These are phyloP conservation scores for Tetrapisispora taiwanensis DNA, from an alignment of 805 yeast genomes.

Conservation along the genomic window DNA sequence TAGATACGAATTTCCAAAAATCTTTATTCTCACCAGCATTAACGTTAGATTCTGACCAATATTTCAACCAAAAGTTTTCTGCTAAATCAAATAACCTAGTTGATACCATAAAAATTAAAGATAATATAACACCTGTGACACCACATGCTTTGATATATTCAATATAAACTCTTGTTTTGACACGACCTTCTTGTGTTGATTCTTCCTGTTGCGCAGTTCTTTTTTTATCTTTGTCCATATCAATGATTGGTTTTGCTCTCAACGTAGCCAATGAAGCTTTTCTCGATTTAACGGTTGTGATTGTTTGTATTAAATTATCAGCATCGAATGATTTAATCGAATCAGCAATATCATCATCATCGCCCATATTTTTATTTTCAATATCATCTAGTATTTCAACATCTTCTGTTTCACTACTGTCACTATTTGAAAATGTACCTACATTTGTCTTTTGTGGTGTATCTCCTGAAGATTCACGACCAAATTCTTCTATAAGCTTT, in stretches of 20 bases:
- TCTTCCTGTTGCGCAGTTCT: slow-evolving; percentile 41
- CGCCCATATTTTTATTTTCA: not conserved
- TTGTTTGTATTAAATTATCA: slow-evolving; percentile 5
- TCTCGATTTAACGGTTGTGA: slow-evolving; percentile 26
- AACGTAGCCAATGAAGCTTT: slow-evolving; percentile 60
- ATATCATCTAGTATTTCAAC: slow-evolving; percentile 1
- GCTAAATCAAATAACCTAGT: slow-evolving; percentile 31
- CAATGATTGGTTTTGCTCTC: slow-evolving; percentile 31
- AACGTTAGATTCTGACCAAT: slow-evolving; percentile 52
- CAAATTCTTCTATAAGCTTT: slow-evolving; percentile 23
- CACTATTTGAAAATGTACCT: no score
- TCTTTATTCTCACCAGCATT: slow-evolving; percentile 35
- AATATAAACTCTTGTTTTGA: slow-evolving; percentile 42
- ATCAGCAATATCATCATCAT: not conserved
- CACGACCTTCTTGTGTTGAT: slow-evolving; percentile 50
- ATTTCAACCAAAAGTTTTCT: slow-evolving; percentile 55
- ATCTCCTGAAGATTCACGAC: slow-evolving; percentile 2
- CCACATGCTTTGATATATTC: slow-evolving; percentile 55
- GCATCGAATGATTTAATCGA: slow-evolving; percentile 1
- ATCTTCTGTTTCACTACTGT: not conserved
- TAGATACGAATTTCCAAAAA: slow-evolving; percentile 38
- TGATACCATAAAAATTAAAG: slow-evolving; percentile 30
- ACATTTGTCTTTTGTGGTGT: no score
- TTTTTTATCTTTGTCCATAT: slow-evolving; percentile 21
- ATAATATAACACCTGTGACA: slow-evolving; percentile 34